These are phyloP conservation scores for Saccharomyces pastorianus DNA, from an alignment of 1,139 yeast species.

Conservation along the genomic window DNA sequence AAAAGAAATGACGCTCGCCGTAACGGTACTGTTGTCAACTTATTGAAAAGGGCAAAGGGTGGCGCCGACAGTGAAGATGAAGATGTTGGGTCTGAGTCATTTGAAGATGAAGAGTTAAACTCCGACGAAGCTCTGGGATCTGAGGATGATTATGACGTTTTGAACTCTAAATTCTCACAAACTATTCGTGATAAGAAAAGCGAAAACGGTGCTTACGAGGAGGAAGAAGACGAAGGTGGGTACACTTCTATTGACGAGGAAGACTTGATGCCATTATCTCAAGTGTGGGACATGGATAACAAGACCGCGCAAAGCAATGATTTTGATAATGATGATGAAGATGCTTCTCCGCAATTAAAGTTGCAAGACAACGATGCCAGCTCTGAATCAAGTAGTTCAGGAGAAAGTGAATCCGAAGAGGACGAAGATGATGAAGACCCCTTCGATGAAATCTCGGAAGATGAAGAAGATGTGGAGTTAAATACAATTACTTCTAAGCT, in stretches of 20 bases:
- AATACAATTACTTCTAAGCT: slow-evolving; percentile 30
- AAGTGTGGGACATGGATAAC: slow-evolving; percentile 83
- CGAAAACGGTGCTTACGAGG: slow-evolving; percentile 32
- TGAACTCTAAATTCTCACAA: slow-evolving; percentile 61
- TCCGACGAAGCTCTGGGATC: slow-evolving; percentile 74
- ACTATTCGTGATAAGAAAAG: slow-evolving; percentile 49
- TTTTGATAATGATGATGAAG: slow-evolving; percentile 35
- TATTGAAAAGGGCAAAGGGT: slow-evolving; percentile 27
- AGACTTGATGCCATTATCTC: slow-evolving; percentile 68
- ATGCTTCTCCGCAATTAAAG: slow-evolving; percentile 9
- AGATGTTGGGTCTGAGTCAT: slow-evolving; percentile 37
- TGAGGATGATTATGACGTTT: slow-evolving; percentile 66
- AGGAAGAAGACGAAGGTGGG: slow-evolving; percentile 39
- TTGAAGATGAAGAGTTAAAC: slow-evolving; percentile 64
- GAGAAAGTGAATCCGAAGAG: slow-evolving; percentile 18
- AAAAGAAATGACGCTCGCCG: slow-evolving; percentile 27
- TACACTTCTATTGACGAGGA: slow-evolving; percentile 56
- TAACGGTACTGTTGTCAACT: slow-evolving; percentile 35
- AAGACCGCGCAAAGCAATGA: slow-evolving; percentile 27
- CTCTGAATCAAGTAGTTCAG: slow-evolving; percentile 25
- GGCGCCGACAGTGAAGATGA: slow-evolving; percentile 28
- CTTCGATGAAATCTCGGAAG: slow-evolving; percentile 31
- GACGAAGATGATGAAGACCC: slow-evolving; percentile 31
- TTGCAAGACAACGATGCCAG: slow-evolving; percentile 16
- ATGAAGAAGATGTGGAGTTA: slow-evolving; percentile 35